Evolutionary conservation across 2,329 filamentous ascomycete species (phyloP), one percentile per base, ranked within the genome.

Genomic region (Apiospora hydei): DNA sequence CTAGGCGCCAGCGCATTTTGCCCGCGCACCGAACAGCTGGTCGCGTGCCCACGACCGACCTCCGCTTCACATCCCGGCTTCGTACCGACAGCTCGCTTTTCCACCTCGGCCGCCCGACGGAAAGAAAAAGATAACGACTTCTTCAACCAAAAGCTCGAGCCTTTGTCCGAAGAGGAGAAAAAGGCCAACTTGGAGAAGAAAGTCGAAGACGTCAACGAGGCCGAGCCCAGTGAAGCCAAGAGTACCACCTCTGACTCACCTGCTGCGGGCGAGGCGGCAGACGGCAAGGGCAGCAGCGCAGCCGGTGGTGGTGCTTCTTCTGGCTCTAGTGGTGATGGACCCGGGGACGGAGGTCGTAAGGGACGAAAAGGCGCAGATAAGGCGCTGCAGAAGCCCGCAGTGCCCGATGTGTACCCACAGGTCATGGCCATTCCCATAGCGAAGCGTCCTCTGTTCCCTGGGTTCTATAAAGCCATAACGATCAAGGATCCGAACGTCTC

Each of bases 391-490:
- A 98, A 98, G 84, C 93, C 95, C 1, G 90, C 92, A 3, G 93
- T 98, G 18, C 96, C 96, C 18, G 96, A 99, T 74, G 92, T 98
- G 61, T 99, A 99, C 81, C 96, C 96, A 4, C 96, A 98, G 81
- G 95, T 99, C 71, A 94, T 99, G 88, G 96, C 96, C 2, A 97
- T 99, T 71, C 96, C 96, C 10, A 98, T 99, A 78, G 93, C 94
- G 41, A 95, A 97, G 82, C 89, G 96, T 70, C 96, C 96, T 14
- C 86, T 99, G 16, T 99, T 98, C 83, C 96, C 96, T 0, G 96
- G 96, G 1, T 99, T 98, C 83, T 99, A 99, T 86, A 99, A 99
- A 84, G 96, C 96, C 13, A 96, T 99, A 77, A 99, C 96, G 4
- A 97, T 99, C 77, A 92, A 94, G 80, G 95, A 99, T 79, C 94